Evolutionary conservation across 225 moss, liverwort and hornwort species (phyloP), one percentile per base, ranked within the genome.

Genomic region (Physcomitrellopsis africana): DNA sequence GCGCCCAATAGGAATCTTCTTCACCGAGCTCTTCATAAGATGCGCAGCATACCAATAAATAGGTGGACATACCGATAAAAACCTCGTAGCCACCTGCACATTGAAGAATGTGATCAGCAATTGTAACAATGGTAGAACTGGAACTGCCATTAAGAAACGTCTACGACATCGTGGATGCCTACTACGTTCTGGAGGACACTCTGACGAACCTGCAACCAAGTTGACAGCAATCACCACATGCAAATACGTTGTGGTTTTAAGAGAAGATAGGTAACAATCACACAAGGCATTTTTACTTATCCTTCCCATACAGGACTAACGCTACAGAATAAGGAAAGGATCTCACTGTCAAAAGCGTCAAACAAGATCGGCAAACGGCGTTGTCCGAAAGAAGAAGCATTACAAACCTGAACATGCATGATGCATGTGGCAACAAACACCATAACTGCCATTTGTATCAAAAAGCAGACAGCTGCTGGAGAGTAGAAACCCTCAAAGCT

Each of bases 41-140:
- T 92, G 80, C 15, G 91, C 92, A 26, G 91, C 92, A 74, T 83
- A 94, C 96, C 96, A 97, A 77, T 92, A 97, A 44, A 97, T 45
- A 16, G 96, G 84, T 70, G 96, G 94, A 83, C 91, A 81, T 67
- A 91, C 92, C 49, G 94, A 97, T 51, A 97, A 76, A 69, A 97
- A 97, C 69, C 92, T 89, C 27, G 94, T 94, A 42, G 94, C 87
- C 41, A 97, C 91, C 90, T 94, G 92, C n/a, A 68, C 63, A 82
- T 41, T 76, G 52, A 72, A 65, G 59, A 65, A 72, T 17, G 22
- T 24, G 11, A 60, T 74, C 9, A 78, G 77, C 65, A 74, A 44
- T 63, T 2, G n/a, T 26, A 44, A 22, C 20, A 77, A 23, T 43
- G 9, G 24, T 11, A 76, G 19, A 76, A 32, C n/a, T 9, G 14